Conservation (phyloP, 2,329 filamentous ascomycete species). For the Curvularia hawaiiensis region DNA sequence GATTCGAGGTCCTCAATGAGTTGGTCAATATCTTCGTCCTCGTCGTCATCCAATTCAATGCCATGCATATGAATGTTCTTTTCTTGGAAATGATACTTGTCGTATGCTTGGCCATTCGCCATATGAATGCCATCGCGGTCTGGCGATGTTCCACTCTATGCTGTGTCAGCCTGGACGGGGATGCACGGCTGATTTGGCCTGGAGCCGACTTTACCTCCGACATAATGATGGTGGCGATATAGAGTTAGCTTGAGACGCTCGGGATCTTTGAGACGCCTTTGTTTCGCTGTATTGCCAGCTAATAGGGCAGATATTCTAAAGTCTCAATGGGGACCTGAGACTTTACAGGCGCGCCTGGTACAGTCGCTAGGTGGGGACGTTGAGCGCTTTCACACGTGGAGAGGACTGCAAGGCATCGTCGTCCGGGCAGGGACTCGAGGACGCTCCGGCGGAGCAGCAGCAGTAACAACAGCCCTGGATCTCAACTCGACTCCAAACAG, state of each 20-base stretch:
- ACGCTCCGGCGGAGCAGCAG: slow-evolving; percentile 5
- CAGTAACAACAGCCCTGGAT: not conserved
- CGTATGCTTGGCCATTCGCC: slow-evolving; percentile 11
- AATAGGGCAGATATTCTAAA: not conserved
- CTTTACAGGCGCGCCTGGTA: slow-evolving; percentile 4
- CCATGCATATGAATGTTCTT: slow-evolving; percentile 7
- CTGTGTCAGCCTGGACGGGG: slow-evolving; percentile 2
- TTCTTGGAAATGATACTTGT: slow-evolving; percentile 16
- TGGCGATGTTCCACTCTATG: slow-evolving; percentile 12
- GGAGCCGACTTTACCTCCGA: slow-evolving; percentile 10
- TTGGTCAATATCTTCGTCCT: slow-evolving; percentile 83
- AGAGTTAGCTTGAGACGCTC: not conserved
- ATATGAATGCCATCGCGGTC: slow-evolving; percentile 12
- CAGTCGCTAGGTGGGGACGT: not conserved
- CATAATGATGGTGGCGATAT: slow-evolving; percentile 7
- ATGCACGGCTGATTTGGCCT: not conserved
- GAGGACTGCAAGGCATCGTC: slow-evolving; percentile 10
- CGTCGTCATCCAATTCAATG: slow-evolving; percentile 67
- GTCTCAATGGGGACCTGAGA: not conserved
- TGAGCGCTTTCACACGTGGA: slow-evolving; percentile 10
- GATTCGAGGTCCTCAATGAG: slow-evolving; percentile 88
- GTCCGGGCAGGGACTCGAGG: slow-evolving; percentile 5
- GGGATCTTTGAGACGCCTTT: not conserved
- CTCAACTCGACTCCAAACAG: not conserved
- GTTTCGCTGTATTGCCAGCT: not conserved